Evolutionary conservation across 1,284 basidiomycete genomes (phyloP).

Genomic region (Cutaneotrichosporon daszewskae): DNA sequence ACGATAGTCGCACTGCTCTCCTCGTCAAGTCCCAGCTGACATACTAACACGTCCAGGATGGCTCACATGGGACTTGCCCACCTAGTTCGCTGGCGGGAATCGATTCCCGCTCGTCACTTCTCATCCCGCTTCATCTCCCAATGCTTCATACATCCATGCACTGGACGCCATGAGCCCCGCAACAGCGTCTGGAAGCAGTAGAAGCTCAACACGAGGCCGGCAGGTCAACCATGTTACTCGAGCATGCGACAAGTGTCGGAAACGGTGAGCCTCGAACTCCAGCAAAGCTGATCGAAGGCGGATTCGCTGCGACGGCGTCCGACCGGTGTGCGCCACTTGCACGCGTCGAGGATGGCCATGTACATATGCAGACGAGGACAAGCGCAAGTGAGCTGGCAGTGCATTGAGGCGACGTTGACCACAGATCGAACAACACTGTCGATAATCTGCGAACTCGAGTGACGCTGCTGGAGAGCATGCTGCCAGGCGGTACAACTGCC

Average conservation of each 20-base stretch:
- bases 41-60: too few relatives aligned
- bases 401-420: not conserved
- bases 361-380: constrained; percentile 22
- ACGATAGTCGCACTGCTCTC: too few relatives aligned
- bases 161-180: too few relatives aligned
- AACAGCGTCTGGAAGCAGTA: too few relatives aligned
- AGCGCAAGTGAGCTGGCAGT: constrained; percentile 19
- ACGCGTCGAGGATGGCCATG: constrained; percentile 10
- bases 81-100: too few relatives aligned
- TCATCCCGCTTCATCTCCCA: too few relatives aligned
- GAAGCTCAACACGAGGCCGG: too few relatives aligned
- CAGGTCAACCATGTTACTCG: constrained; percentile 3
- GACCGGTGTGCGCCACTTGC: constrained; percentile 9
- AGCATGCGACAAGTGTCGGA: constrained; percentile 20
- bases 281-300: not conserved
- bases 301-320: not conserved
- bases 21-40: too few relatives aligned
- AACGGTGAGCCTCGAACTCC: constrained; percentile 9
- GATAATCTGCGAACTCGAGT: constrained; percentile 1
- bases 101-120: too few relatives aligned
- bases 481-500: too few relatives aligned
- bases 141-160: too few relatives aligned
- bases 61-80: too few relatives aligned
- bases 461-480: not conserved
- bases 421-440: not conserved